These are phyloP conservation scores for Termitomyces sp. DNA, from an alignment of 1,284 basidiomycete genomes.

Conservation along the genomic window DNA sequence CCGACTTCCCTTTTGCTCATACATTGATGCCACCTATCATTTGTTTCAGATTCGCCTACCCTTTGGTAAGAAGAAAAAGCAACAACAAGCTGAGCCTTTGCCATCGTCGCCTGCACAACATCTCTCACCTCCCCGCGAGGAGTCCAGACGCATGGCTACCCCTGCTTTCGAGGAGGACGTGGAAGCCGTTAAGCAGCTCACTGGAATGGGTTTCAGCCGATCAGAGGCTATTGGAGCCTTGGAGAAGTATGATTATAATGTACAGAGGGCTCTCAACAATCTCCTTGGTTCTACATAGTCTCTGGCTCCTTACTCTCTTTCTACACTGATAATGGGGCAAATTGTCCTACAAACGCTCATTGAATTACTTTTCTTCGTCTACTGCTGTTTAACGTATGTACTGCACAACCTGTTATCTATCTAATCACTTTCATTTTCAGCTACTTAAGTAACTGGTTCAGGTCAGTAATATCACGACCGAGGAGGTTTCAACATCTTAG, in stretches of 20 bases:
- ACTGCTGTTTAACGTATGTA: neutral
- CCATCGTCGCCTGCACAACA: constrained; percentile 40
- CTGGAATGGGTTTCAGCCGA: constrained; percentile 80
- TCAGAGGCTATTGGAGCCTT: constrained; percentile 72
- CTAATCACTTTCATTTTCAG: neutral
- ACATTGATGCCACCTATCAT: constrained; percentile 9
- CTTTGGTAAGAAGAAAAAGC: constrained; percentile 71
- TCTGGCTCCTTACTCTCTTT: neutral
- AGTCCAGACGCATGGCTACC: constrained; percentile 37
- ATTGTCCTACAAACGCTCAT: neutral
- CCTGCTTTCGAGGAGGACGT: constrained; percentile 70
- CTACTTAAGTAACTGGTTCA: too few relatives aligned
- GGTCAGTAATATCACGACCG: too few relatives aligned
- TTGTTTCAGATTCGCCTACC: constrained; percentile 65
- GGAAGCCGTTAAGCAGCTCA: constrained; percentile 71
- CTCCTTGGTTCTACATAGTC: constrained; percentile 41
- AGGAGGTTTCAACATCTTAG: too few relatives aligned
- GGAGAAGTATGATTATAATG: constrained; percentile 71
- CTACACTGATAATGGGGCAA: neutral
- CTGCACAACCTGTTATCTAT: neutral
- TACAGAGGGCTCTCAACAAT: constrained; percentile 68
- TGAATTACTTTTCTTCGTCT: neutral
- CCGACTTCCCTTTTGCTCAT: neutral
- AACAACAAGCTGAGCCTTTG: constrained; percentile 43
- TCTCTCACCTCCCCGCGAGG: constrained; percentile 46